Evolutionary conservation across 1,139 yeast species (phyloP).

Genomic region (Debaryomycetaceae sp.): DNA sequence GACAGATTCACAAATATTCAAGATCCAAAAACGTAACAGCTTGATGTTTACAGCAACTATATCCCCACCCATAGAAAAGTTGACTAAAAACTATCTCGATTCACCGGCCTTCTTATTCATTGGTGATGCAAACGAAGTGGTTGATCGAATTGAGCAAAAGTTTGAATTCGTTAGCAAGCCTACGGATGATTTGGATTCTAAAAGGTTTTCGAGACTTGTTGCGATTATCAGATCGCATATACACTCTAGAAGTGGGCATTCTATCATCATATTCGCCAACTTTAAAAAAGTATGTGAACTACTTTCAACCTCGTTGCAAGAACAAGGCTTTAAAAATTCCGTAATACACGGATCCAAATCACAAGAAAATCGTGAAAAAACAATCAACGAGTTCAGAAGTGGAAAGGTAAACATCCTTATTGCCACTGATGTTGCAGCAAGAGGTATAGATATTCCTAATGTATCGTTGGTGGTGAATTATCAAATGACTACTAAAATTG

Average conservation of each 20-base stretch:
- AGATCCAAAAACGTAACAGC: constrained; percentile 38
- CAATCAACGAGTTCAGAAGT: constrained; percentile 59
- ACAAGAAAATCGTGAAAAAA: constrained; percentile 84
- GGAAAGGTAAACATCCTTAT: constrained; percentile 66
- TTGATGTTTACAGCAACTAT: constrained; percentile 96
- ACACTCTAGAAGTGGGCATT: constrained; percentile 22
- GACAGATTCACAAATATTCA: constrained; percentile 26
- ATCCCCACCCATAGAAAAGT: constrained; percentile 66
- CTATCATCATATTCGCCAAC: constrained; percentile 80
- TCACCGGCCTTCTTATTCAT: constrained; percentile 65
- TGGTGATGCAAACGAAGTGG: constrained; percentile 63
- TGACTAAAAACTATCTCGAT: constrained; percentile 59
- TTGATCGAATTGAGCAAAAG: constrained; percentile 64
- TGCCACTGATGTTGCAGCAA: constrained; percentile 89
- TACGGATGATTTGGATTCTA: constrained; percentile 18
- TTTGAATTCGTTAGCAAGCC: constrained; percentile 48
- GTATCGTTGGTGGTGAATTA: constrained; percentile 82
- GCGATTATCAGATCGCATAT: constrained; percentile 20
- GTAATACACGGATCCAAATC: constrained; percentile 83
- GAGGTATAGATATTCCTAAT: constrained; percentile 90
- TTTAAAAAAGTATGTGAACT: constrained; percentile 70
- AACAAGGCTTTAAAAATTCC: constrained; percentile 48
- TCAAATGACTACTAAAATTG: constrained; percentile 76
- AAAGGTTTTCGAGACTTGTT: constrained; percentile 23
- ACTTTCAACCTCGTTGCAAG: constrained; percentile 48